Evolutionary conservation across 2,329 filamentous ascomycete species (phyloP), one percentile per base, ranked within the genome.

Genomic region (Aaosphaeria arxii): DNA sequence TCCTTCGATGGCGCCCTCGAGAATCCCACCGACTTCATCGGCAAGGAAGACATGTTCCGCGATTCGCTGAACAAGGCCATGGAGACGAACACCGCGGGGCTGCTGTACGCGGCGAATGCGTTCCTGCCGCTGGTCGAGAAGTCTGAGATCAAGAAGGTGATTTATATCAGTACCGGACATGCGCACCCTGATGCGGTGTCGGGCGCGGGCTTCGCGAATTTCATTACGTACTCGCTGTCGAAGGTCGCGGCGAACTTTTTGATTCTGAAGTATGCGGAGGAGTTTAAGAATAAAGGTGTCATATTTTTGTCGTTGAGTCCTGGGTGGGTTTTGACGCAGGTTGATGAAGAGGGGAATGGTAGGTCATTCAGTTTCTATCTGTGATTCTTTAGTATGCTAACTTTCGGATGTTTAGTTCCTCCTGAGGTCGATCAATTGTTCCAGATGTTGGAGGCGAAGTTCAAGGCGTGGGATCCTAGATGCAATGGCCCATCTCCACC

Each of bases 231-330:
- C 50, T 53, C 67, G 7, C 57, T 66, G 24, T 61, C 61, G 30
- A 77, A 77, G 51, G 71, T 67, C 0, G 73, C 65, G 1, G 51
- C 73, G 52, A 77, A 75, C 51, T 58, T 74, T 13, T 48, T 66
- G 1, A 60, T 73, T 4, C 69, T 71, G 7, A 76, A 76, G 56
- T 75, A 71, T 50, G 65, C 62, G 2, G 69, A 61, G 3, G 62
- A 71, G 47, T 64, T 53, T 11, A 49, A 56, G 38, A 45, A 57
- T 11, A 53, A 63, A 0, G 61, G 59, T 2, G 51, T 65, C 4
- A 11, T 54, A n/a, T 60, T 65, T 33, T 4, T 63, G 30, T 39
- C 40, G 5, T 40, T 66, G 4, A 54, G 48, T 36, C 61, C 62
- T 3, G 62, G 62, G 1, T 5, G 50, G 3, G 60, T 63, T 5